Percentiles rank a stretch among this genome's conserved stretches.
Evolutionary conservation across 805 yeast species (phyloP).

Genomic region (Pachysolen tannophilus): DNA sequence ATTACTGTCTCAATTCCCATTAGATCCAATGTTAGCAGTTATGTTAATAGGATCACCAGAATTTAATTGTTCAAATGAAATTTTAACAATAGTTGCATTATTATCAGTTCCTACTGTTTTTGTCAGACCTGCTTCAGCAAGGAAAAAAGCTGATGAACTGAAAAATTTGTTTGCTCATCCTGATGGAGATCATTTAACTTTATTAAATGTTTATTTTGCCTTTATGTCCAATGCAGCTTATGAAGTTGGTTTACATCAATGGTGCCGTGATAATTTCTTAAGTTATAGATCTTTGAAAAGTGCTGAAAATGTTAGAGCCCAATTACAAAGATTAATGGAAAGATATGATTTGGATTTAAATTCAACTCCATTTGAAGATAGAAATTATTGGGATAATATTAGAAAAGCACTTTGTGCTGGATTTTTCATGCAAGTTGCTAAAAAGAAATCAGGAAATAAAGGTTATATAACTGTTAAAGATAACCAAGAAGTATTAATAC

Average conservation of each 20-base stretch:
- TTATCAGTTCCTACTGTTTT: conserved; percentile 91
- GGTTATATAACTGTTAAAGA: conserved; percentile 92
- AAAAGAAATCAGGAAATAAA: conserved; percentile 72
- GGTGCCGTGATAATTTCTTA: conserved; percentile 90
- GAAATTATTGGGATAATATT: conserved; percentile 64
- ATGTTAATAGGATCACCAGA: conserved; percentile 84
- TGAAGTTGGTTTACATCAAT: conserved; percentile 56
- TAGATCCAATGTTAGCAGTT: conserved; percentile 93
- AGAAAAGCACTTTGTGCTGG: conserved; percentile 87
- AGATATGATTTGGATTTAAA: conserved; percentile 65
- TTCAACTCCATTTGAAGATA: conserved; percentile 60
- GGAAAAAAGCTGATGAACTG: conserved; percentile 85
- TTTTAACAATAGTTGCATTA: conserved; percentile 82
- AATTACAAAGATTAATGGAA: conserved; percentile 77
- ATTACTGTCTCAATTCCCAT: conserved; percentile 84
- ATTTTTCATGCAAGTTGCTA: conserved; percentile 97
- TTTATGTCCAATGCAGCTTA: conserved; percentile 70
- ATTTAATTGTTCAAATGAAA: conserved; percentile 81
- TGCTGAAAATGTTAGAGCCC: conserved; percentile 83
- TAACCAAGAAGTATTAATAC: conserved; percentile 90
- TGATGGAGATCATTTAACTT: conserved; percentile 90
- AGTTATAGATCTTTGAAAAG: conserved; percentile 76
- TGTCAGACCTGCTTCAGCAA: conserved; percentile 83
- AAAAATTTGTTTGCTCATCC: conserved; percentile 85
- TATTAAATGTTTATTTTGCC: conserved; percentile 81